phyloP scores from a whole-genome alignment of 306 rosid species.

The Vigna reflexopilosa region DNA sequence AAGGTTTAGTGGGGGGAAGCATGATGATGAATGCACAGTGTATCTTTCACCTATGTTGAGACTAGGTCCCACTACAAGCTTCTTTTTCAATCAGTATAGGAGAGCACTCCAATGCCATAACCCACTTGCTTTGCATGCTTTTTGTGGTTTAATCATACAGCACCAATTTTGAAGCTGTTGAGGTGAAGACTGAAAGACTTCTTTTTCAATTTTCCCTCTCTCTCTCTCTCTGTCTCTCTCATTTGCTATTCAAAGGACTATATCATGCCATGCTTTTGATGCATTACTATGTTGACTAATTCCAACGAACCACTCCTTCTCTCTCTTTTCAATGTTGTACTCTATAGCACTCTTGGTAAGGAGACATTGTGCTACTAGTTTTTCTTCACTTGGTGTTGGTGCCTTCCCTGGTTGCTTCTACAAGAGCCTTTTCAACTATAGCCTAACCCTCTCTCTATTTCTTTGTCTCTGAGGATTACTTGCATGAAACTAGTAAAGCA shows the following conservation, averaged over 20 bases:
- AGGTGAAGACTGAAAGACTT: conserved; percentile 29
- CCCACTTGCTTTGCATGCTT: conserved; percentile 69
- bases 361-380: conserved; percentile 49
- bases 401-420: conserved; percentile 51
- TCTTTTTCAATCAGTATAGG: conserved; percentile 48
- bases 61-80: conserved; percentile 47
- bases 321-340: conserved; percentile 47
- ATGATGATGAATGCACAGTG: conserved; percentile 63
- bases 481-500: conserved; percentile 63
- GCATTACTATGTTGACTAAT: conserved; percentile 90
- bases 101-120: conserved; percentile 49
- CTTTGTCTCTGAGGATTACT: conserved; percentile 55
- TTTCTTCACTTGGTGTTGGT: conserved; percentile 51
- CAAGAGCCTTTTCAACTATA: conserved; percentile 23
- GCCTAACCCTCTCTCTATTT: conserved; percentile 37
- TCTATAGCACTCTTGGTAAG: conserved; percentile 46
- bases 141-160: conserved; percentile 54
- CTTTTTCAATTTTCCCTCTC: conserved; percentile 3
- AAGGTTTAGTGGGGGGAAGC: conserved; percentile 71
- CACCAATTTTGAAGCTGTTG: conserved; percentile 45
- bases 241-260: conserved; percentile 58
- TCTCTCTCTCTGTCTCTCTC: background rate
- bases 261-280: conserved; percentile 81
- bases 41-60: conserved; percentile 49
- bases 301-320: conserved; percentile 61